Evolutionary conservation across 305 asterid species (phyloP).

Genomic region (Rubia tinctorum): DNA sequence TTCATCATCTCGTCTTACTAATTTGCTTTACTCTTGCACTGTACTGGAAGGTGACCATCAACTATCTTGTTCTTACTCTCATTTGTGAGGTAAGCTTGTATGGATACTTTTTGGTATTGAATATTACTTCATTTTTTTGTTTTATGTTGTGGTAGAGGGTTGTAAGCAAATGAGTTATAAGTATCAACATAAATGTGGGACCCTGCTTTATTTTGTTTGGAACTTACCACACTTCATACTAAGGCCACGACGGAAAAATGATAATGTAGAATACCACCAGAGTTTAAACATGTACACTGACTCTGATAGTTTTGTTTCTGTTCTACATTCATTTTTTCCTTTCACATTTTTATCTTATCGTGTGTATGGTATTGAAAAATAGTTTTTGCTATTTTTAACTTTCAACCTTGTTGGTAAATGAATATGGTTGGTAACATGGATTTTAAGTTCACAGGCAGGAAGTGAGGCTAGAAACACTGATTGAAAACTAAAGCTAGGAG

Average conservation of each 20-base stretch:
- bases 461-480: neutral
- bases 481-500: neutral
- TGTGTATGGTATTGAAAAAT: neutral
- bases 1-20: conserved; percentile 88
- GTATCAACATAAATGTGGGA: neutral
- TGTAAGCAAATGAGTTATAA: neutral
- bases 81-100: conserved; percentile 67
- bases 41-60: conserved; percentile 75
- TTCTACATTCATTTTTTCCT: neutral
- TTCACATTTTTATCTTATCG: neutral
- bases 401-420: neutral
- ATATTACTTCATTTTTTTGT: neutral
- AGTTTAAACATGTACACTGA: neutral
- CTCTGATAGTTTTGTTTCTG: neutral
- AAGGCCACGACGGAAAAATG: neutral
- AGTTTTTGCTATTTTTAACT: neutral
- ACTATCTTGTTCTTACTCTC: conserved; percentile 91
- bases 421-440: neutral
- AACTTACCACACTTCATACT: neutral
- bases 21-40: conserved; percentile 86
- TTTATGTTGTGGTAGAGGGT: neutral
- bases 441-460: neutral
- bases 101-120: neutral
- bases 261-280: neutral
- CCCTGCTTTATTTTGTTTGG: neutral